phyloP scores from a whole-genome alignment of 2,329 filamentous ascomycete species.

The Chrysoporthe austroafricana region DNA sequence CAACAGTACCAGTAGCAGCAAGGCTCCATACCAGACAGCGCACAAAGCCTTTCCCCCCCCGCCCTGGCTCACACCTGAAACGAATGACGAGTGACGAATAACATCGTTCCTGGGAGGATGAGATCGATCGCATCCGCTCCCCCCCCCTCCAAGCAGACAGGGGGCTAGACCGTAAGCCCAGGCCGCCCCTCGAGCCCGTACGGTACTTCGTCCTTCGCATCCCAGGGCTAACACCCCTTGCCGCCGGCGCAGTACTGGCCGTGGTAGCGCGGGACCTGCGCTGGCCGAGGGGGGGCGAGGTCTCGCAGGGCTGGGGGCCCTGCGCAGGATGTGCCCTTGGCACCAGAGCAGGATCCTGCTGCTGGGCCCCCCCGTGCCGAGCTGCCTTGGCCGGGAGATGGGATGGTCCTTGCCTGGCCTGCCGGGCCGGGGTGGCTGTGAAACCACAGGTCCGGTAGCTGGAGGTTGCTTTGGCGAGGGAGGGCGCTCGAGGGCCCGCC shows the following conservation, averaged over 20 bases:
- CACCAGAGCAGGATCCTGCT: background rate
- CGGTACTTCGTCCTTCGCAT: background rate
- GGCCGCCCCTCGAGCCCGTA: background rate
- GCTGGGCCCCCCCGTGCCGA: background rate
- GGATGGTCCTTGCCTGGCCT: slow-evolving; percentile 6
- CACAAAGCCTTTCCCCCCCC: background rate
- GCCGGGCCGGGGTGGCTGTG: background rate
- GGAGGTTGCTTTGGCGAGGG: background rate
- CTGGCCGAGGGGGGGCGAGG: background rate
- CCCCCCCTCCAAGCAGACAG: no score
- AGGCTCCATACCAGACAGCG: background rate
- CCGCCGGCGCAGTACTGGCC: background rate
- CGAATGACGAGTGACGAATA: background rate
- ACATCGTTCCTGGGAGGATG: slow-evolving; percentile 6
- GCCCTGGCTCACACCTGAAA: no score
- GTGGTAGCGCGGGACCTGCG: slow-evolving; percentile 2
- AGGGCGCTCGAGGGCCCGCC: background rate
- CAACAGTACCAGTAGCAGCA: no score
- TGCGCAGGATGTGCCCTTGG: background rate
- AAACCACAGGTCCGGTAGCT: background rate
- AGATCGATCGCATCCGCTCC: slow-evolving; percentile 16
- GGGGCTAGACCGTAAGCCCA: background rate
- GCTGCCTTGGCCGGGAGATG: background rate
- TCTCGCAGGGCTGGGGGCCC: background rate
- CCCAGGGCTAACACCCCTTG: slow-evolving; percentile 2